phyloP scores from a whole-genome alignment of 768 basidiomycete species.

The Lentinula guzmanii region DNA sequence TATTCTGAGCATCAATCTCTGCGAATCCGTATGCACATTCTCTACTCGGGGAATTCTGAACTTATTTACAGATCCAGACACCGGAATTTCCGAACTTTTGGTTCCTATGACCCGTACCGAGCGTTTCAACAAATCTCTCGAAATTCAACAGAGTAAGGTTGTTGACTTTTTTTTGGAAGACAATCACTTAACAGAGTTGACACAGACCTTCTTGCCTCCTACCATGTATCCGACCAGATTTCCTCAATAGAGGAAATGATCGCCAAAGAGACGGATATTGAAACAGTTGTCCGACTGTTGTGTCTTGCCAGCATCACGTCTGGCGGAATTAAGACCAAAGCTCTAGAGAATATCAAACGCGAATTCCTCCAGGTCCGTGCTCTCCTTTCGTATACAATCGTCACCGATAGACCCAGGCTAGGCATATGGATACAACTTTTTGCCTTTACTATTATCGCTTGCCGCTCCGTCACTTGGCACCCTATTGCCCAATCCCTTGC shows the following conservation, averaged over 20 bases:
- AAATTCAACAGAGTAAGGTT: constrained; percentile 88
- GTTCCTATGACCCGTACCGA: constrained; percentile 81
- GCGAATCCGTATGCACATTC: constrained; percentile 68
- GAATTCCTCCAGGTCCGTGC: constrained; percentile 73
- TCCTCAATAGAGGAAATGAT: constrained; percentile 88
- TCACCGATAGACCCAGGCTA: constrained; percentile 17
- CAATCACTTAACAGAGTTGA: not conserved
- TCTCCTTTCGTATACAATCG: constrained; percentile 12
- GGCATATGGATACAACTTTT: constrained; percentile 73
- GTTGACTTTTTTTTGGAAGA: not conserved
- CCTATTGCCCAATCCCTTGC: constrained; percentile 63
- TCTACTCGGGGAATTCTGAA: not conserved
- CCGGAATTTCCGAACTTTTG: constrained; percentile 88
- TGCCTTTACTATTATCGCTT: constrained; percentile 64
- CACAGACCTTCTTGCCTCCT: constrained; percentile 90
- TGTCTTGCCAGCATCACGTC: constrained; percentile 81
- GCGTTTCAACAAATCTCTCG: constrained; percentile 84
- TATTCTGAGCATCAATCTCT: constrained; percentile 90
- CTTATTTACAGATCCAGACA: constrained; percentile 49
- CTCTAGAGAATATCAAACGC: constrained; percentile 81
- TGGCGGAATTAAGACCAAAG: constrained; percentile 84
- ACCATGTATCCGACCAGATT: constrained; percentile 76
- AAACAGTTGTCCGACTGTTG: constrained; percentile 69
- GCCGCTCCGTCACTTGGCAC: constrained; percentile 61
- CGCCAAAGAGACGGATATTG: constrained; percentile 79